Evolutionary conservation across 345 rosid genomes (phyloP).

Genomic region (Orychophragmus violaceus): DNA sequence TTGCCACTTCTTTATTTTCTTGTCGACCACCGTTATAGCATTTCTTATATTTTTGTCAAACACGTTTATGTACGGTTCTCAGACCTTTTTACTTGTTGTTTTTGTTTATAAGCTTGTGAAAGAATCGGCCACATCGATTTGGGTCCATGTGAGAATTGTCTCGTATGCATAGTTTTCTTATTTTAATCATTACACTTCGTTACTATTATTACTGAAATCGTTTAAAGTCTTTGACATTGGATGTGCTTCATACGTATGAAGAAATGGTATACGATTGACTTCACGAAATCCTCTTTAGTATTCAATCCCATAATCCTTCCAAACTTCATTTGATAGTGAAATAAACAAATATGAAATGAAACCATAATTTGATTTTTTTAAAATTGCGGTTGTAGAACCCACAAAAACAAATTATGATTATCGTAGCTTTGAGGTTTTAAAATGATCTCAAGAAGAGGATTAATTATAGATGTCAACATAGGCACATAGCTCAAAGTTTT

Average conservation of each 20-base stretch:
- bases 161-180: background rate
- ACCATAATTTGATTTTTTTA: background rate
- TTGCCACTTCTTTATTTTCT: no score
- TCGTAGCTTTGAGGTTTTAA: constrained; percentile 39
- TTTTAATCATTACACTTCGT: background rate
- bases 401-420: constrained; percentile 28
- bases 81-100: no score
- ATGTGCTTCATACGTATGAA: background rate
- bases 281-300: no score
- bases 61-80: background rate
- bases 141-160: background rate
- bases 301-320: no score
- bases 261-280: background rate
- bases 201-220: background rate
- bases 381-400: background rate
- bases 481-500: constrained; percentile 11
- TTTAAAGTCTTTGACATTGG: background rate
- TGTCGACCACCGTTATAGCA: background rate
- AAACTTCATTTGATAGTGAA: background rate
- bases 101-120: background rate
- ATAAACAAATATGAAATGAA: background rate
- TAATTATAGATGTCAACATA: constrained; percentile 33
- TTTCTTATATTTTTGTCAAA: background rate
- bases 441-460: constrained; percentile 34
- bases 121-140: background rate